Conservation (phyloP, 371 early-diverging fungal species). For the Spraguea lophii region DNA sequence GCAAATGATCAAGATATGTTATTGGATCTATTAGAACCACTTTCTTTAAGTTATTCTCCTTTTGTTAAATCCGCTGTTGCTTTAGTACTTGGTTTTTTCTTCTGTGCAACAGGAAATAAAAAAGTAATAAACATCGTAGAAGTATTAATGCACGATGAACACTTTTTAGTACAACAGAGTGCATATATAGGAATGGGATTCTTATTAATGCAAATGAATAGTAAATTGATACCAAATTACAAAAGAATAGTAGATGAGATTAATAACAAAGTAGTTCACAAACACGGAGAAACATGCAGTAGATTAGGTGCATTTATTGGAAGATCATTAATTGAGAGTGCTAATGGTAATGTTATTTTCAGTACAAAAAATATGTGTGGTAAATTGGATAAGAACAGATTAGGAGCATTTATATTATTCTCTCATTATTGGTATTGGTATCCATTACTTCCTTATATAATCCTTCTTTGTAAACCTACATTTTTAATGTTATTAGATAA, state of each 20-base stretch:
- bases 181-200: constrained; percentile 89
- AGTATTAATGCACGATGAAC: constrained; percentile 81
- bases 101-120: constrained; percentile 70
- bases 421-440: constrained; percentile 99
- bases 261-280: constrained; percentile 65
- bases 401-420: constrained; percentile 81
- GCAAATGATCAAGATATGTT: constrained; percentile 69
- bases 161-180: constrained; percentile 87
- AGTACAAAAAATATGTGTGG: constrained; percentile 66
- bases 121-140: constrained; percentile 81
- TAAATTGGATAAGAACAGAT: constrained; percentile 65
- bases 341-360: constrained; percentile 69
- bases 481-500: constrained; percentile 15
- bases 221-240: constrained; percentile 52
- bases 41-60: constrained; percentile 86
- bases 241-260: constrained; percentile 56
- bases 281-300: constrained; percentile 71
- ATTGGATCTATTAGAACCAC: constrained; percentile 74
- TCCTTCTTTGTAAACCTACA: constrained; percentile 31
- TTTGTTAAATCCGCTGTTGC: constrained; percentile 89
- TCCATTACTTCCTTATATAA: constrained; percentile 51
- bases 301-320: constrained; percentile 88
- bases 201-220: constrained; percentile 81
- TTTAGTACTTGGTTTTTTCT: constrained; percentile 82
- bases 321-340: constrained; percentile 87